phyloP scores from a whole-genome alignment of 257 asterid genomes.

The Solanum gracilifrons region DNA sequence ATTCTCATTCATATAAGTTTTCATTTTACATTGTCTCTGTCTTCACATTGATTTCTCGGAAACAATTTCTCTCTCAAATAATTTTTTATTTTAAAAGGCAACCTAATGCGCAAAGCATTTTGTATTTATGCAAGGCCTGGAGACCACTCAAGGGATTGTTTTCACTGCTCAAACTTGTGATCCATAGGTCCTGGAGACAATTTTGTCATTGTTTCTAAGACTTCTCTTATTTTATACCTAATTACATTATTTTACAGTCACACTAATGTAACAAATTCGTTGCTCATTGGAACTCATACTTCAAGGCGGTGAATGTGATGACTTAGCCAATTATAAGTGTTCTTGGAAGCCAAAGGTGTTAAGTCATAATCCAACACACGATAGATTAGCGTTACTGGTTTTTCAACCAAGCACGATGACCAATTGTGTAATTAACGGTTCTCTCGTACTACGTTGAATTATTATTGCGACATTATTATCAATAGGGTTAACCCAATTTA shows the following conservation, averaged over 20 bases:
- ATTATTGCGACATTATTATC: too few relatives aligned
- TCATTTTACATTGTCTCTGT: background rate
- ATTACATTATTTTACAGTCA: background rate
- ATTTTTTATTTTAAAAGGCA: too few relatives aligned
- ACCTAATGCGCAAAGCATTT: too few relatives aligned
- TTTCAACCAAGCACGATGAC: background rate
- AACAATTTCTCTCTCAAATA: background rate
- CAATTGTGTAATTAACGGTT: background rate
- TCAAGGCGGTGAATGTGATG: background rate
- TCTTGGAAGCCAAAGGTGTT: too few relatives aligned
- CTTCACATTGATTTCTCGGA: background rate
- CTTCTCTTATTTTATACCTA: too few relatives aligned
- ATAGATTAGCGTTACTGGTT: too few relatives aligned
- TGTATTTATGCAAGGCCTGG: background rate
- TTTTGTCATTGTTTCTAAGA: too few relatives aligned
- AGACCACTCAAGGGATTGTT: background rate
- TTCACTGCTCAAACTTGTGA: background rate
- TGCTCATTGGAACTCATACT: background rate
- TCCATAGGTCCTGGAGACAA: background rate
- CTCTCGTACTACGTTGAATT: too few relatives aligned
- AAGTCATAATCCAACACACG: background rate
- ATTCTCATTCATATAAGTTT: background rate
- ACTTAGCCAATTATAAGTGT: too few relatives aligned
- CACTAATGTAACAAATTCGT: background rate
- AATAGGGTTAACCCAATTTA: too few relatives aligned